Evolutionary conservation across 192 early-diverging fungal species (phyloP), one percentile per base, ranked within the genome.

Genomic region (Coemansia sp.): DNA sequence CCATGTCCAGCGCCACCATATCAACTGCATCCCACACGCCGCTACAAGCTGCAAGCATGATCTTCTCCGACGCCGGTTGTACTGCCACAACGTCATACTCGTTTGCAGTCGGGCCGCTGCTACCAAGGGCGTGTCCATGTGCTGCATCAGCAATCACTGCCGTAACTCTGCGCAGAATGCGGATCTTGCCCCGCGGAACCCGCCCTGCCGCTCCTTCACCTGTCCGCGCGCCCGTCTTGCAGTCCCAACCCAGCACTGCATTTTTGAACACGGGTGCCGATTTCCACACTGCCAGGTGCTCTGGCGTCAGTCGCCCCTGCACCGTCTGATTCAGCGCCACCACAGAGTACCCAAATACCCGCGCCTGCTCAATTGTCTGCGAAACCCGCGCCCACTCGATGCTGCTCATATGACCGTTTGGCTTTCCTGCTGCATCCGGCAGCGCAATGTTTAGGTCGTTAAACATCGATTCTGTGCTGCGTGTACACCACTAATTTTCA

Each of bases 401-500:
- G 30, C 58, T 61, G 30, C 67, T 72, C 30, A 76, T 6, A 10
- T 51, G 63, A 1, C 70, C 74, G 39, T 63, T 63, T 19, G 70
- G 52, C 57, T 58, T 65, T 11, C 78, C 78, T 10, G 73, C 73
- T 42, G 67, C 57, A 6, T 75, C 78, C 2, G 78, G 78, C 57
- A 81, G 64, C 53, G 73, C 70, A 52, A 81, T 81, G 32, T 81
- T 81, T n/a, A 81, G 61, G 55, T 81, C 78, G 51, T 81, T 72
- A 61, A 81, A 81, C 78, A 81, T 81, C 11, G n/a, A 29, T 14
- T 17, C 39, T 17, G 39, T 14, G 39, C 39, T 17, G 39, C 14
- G 39, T 46, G 14, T 46, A 46, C 2, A 46, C 17, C 1, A 10
- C 3, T 17, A 17, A 1, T 27, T 3, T 3, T 27, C 3, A 3